phyloP scores from a whole-genome alignment of 176 grass and related monocot genomes.

The Coix lacrymajobi region DNA sequence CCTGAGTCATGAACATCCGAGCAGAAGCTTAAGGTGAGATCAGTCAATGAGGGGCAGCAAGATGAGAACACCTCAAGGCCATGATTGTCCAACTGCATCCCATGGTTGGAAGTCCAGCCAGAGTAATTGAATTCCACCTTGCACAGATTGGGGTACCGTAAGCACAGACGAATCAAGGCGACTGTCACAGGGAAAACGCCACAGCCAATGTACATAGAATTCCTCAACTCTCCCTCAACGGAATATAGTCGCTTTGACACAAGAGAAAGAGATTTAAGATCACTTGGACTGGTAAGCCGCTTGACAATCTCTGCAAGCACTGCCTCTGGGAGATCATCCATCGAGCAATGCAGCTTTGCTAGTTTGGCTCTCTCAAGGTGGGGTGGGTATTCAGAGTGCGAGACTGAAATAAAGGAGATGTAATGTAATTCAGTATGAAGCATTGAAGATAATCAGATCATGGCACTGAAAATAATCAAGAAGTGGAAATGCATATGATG shows the following conservation, averaged over 20 bases:
- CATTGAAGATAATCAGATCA: neutral
- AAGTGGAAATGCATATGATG: neutral
- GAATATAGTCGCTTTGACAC: conserved; percentile 36
- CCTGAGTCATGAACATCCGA: conserved; percentile 14
- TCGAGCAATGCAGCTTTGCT: neutral
- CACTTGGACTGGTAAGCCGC: conserved; percentile 7
- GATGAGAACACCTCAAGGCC: conserved; percentile 17
- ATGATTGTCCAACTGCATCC: conserved; percentile 31
- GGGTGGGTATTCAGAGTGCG: neutral
- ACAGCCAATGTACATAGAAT: conserved; percentile 32
- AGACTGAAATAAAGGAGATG: neutral
- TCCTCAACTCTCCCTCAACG: conserved; percentile 36
- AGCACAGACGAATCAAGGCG: conserved; percentile 8
- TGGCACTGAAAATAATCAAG: neutral
- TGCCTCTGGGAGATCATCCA: neutral
- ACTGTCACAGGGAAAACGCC: conserved; percentile 21
- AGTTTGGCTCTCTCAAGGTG: neutral
- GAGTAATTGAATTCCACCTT: conserved; percentile 48
- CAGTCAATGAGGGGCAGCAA: conserved; percentile 12
- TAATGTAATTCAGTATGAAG: neutral
- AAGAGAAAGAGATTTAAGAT: conserved; percentile 12
- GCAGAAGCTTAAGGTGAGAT: conserved; percentile 24
- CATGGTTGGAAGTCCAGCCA: conserved; percentile 30
- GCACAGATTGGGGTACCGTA: neutral
- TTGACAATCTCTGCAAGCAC: neutral